Percentiles rank a stretch among this genome's conserved stretches.
These are phyloP conservation scores for Gaultheria prostrata DNA, from an alignment of 148 eudicot species.

Conservation along the genomic window DNA sequence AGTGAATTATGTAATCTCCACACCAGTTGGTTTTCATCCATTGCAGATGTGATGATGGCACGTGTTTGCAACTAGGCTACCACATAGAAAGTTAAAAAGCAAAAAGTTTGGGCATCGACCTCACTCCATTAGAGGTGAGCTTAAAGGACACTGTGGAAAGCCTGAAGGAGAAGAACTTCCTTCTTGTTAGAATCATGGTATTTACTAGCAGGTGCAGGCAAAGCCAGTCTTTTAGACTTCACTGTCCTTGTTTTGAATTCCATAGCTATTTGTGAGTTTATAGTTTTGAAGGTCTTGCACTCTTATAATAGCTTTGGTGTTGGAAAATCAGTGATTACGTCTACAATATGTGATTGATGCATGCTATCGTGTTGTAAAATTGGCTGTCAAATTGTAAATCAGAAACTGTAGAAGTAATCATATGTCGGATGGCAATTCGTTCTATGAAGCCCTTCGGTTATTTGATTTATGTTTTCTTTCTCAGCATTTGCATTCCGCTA, in stretches of 20 bases:
- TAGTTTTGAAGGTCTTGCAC: background rate
- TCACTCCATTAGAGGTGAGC: constrained; percentile 20
- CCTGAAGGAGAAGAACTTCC: constrained; percentile 27
- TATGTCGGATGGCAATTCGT: too few relatives aligned
- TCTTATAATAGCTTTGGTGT: background rate
- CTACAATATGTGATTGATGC: background rate
- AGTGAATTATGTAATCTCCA: too few relatives aligned
- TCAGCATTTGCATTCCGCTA: too few relatives aligned
- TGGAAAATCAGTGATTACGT: background rate
- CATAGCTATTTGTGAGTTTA: background rate
- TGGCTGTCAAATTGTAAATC: too few relatives aligned
- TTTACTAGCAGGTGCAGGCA: background rate
- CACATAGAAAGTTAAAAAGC: constrained; percentile 24
- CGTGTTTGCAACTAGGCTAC: constrained; percentile 6
- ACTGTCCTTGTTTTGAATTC: background rate
- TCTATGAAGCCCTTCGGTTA: too few relatives aligned
- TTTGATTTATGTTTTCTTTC: too few relatives aligned
- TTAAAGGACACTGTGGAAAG: constrained; percentile 34
- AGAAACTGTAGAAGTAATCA: too few relatives aligned
- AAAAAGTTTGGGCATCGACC: constrained; percentile 27
- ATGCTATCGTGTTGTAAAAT: too few relatives aligned
- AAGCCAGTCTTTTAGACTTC: background rate
- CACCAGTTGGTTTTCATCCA: background rate
- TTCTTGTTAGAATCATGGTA: constrained; percentile 5
- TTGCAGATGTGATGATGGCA: constrained; percentile 32